Conservation (phyloP, 768 basidiomycete species). For the Pleurotus cornucopiae region DNA sequence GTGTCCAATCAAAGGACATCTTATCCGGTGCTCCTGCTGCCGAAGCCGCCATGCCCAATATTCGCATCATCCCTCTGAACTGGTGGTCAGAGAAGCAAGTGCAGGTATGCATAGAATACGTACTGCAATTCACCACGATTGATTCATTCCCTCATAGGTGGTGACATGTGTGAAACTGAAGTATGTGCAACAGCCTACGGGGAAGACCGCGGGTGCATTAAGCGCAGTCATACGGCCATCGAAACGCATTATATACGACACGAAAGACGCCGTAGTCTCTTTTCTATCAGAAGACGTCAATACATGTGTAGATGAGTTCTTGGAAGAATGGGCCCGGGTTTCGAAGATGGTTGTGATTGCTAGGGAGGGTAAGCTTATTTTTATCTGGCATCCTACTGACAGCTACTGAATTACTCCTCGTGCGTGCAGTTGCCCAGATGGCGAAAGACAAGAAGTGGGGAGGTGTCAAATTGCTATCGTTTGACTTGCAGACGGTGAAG, state of each 20-base stretch:
- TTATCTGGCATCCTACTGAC: too few species aligned
- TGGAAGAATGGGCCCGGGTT: slow-evolving; percentile 90
- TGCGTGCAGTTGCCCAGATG: slow-evolving; percentile 71
- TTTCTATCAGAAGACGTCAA: slow-evolving; percentile 86
- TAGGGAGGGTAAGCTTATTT: slow-evolving; percentile 59
- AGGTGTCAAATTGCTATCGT: slow-evolving; percentile 80
- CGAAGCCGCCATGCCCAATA: slow-evolving; percentile 91
- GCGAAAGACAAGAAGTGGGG: slow-evolving; percentile 65
- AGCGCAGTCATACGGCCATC: slow-evolving; percentile 75
- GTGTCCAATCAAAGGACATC: slow-evolving; percentile 78
- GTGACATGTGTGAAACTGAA: slow-evolving; percentile 89
- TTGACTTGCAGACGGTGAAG: slow-evolving; percentile 90
- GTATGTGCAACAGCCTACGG: slow-evolving; percentile 83
- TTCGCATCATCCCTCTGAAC: slow-evolving; percentile 81
- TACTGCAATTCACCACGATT: slow-evolving; percentile 2
- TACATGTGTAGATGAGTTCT: slow-evolving; percentile 84
- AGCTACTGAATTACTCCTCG: background rate
- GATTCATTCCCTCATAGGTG: slow-evolving; percentile 38
- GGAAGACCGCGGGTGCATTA: slow-evolving; percentile 53
- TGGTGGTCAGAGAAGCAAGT: slow-evolving; percentile 88
- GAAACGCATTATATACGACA: slow-evolving; percentile 87
- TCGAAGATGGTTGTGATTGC: slow-evolving; percentile 94
- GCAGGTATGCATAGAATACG: slow-evolving; percentile 29
- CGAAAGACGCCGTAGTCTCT: slow-evolving; percentile 81
- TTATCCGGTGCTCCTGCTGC: slow-evolving; percentile 80